These are phyloP conservation scores for Talaromyces sp. DNA, from an alignment of 2,329 filamentous ascomycete species.

Conservation along the genomic window DNA sequence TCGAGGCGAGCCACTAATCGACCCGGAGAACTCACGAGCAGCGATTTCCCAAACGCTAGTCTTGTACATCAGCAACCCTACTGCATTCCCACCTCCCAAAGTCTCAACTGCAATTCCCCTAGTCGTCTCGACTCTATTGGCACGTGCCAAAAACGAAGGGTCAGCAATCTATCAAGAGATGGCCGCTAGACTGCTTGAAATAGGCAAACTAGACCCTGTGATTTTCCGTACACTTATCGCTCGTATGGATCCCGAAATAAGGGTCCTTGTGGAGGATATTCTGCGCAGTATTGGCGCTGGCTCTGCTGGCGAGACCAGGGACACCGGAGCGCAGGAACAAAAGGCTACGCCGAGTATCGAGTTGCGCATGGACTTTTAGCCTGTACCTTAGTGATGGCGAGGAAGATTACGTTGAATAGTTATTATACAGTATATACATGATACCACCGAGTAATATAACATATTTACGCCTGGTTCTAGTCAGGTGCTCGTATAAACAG, in stretches of 20 bases:
- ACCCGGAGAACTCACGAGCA: conserved; percentile 71
- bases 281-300: conserved; percentile 60
- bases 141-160: conserved; percentile 65
- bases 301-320: conserved; percentile 37
- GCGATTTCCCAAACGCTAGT: conserved; percentile 72
- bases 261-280: conserved; percentile 75
- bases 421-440: conserved; percentile 4
- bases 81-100: conserved; percentile 27
- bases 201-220: conserved; percentile 70
- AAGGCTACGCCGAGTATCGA: conserved; percentile 73
- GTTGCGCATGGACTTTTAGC: conserved; percentile 86
- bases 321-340: conserved; percentile 48
- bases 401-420: not conserved
- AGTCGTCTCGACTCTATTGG: conserved; percentile 72
- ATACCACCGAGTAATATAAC: conserved; percentile 4
- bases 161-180: conserved; percentile 65
- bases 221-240: conserved; percentile 73
- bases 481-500: not conserved
- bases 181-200: conserved; percentile 71
- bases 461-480: too few species aligned
- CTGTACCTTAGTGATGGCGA: not conserved
- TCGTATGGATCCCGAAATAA: conserved; percentile 67
- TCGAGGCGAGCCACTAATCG: conserved; percentile 58
- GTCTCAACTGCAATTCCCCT: conserved; percentile 62
- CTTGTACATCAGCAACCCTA: conserved; percentile 58